Conservation (phyloP, 805 yeast genomes). For the Starmerella khaoyaiensis region DNA sequence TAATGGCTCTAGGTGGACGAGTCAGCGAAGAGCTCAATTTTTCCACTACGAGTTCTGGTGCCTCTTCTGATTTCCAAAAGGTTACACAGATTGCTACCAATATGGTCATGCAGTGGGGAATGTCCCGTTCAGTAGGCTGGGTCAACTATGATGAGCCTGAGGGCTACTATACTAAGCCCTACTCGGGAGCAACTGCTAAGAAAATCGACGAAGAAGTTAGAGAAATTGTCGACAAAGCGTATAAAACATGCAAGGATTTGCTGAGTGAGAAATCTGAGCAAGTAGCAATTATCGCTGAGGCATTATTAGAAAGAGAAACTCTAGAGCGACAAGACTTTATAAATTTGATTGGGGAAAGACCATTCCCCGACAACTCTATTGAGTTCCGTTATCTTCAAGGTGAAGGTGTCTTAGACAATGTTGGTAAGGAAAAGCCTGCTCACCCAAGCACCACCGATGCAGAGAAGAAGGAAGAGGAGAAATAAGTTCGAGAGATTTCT, state of each 20-base stretch:
- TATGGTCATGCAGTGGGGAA: conserved; percentile 88
- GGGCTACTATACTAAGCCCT: conserved; percentile 69
- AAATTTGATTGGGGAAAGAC: conserved; percentile 75
- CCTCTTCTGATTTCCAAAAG: conserved; percentile 90
- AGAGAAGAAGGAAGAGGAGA: conserved; percentile 1
- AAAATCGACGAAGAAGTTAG: conserved; percentile 73
- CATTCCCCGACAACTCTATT: conserved; percentile 39
- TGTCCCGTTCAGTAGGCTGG: conserved; percentile 81
- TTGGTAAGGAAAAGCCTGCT: conserved; percentile 4
- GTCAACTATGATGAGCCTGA: conserved; percentile 58
- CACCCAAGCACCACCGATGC: not conserved
- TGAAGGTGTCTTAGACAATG: conserved; percentile 20
- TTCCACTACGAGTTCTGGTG: conserved; percentile 87
- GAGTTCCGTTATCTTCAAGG: conserved; percentile 24
- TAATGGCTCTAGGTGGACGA: conserved; percentile 95
- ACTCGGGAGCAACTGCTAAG: conserved; percentile 73
- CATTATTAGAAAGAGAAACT: conserved; percentile 73
- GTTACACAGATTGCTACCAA: conserved; percentile 86
- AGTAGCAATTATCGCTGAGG: conserved; percentile 77
- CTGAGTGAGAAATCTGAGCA: conserved; percentile 58
- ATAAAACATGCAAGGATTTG: conserved; percentile 54
- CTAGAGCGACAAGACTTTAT: conserved; percentile 91
- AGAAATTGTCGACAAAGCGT: conserved; percentile 62
- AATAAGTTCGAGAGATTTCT: too few relatives aligned
- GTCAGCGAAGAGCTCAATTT: conserved; percentile 92